Conservation (phyloP, 768 basidiomycete genomes). For the Rhodotorula diobovata region DNA sequence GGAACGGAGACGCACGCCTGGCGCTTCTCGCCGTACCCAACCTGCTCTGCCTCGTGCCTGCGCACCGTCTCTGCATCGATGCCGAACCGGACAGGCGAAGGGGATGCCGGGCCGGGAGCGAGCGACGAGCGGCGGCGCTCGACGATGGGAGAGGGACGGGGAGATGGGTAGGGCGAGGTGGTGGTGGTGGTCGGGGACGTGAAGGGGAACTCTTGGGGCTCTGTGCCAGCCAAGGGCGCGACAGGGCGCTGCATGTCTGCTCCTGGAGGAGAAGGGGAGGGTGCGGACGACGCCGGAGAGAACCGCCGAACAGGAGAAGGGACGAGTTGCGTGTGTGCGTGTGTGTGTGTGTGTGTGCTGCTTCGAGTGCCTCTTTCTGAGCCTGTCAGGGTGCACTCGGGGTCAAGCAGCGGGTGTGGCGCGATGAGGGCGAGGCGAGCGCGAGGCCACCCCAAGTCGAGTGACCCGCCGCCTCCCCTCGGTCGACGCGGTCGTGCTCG, state of each 20-base stretch:
- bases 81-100: background rate
- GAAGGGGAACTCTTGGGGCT: slow-evolving; percentile 18
- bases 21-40: slow-evolving; percentile 22
- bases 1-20: slow-evolving; percentile 26
- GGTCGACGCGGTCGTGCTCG: no score
- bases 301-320: no score
- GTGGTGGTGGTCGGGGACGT: background rate
- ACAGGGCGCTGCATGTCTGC: no score
- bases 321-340: no score
- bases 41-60: slow-evolving; percentile 30
- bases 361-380: no score
- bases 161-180: background rate
- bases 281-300: no score
- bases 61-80: slow-evolving; percentile 7
- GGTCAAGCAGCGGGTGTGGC: no score
- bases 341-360: no score
- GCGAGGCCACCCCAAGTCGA: no score
- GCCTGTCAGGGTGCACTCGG: no score
- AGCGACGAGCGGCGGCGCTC: background rate
- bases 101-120: background rate
- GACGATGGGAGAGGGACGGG: background rate
- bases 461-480: no score
- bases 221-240: background rate
- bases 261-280: background rate
- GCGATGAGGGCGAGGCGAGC: no score